Evolutionary conservation across 1,139 yeast species (phyloP).

Genomic region (Kodamaea arcana): DNA sequence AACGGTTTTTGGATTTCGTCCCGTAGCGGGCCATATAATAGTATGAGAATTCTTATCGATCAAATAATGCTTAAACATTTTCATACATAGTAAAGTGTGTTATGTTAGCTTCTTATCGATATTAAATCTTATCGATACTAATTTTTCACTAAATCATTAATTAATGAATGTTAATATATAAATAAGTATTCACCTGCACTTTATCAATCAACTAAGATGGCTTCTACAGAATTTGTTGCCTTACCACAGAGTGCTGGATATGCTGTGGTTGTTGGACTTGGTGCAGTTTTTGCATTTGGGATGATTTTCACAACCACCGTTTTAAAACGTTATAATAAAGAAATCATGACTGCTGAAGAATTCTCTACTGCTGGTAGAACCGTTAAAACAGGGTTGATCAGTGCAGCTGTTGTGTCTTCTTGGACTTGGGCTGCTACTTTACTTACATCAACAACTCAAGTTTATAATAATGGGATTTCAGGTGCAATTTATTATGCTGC

Average conservation of each 20-base stretch:
- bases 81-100: too few species aligned
- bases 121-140: too few species aligned
- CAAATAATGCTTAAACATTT: too few species aligned
- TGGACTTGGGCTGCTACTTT: constrained; percentile 94
- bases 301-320: constrained; percentile 73
- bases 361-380: constrained; percentile 85
- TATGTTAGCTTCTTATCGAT: too few species aligned
- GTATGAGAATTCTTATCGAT: too few species aligned
- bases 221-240: constrained; percentile 18
- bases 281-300: constrained; percentile 72
- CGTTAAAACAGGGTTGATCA: constrained; percentile 74
- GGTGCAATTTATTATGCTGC: constrained; percentile 75
- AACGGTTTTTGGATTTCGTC: neutral
- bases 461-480: constrained; percentile 70
- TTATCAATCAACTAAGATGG: constrained; percentile 1
- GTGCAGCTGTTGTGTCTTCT: constrained; percentile 83
- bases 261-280: constrained; percentile 85
- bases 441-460: constrained; percentile 72
- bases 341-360: constrained; percentile 83
- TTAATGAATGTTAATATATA: too few species aligned
- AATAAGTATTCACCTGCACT: too few species aligned
- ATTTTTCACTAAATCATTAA: too few species aligned
- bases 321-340: constrained; percentile 71
- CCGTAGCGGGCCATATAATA: neutral
- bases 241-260: constrained; percentile 84